Conservation (phyloP, 2,329 filamentous ascomycete genomes). For the Neonectria punicea region DNA sequence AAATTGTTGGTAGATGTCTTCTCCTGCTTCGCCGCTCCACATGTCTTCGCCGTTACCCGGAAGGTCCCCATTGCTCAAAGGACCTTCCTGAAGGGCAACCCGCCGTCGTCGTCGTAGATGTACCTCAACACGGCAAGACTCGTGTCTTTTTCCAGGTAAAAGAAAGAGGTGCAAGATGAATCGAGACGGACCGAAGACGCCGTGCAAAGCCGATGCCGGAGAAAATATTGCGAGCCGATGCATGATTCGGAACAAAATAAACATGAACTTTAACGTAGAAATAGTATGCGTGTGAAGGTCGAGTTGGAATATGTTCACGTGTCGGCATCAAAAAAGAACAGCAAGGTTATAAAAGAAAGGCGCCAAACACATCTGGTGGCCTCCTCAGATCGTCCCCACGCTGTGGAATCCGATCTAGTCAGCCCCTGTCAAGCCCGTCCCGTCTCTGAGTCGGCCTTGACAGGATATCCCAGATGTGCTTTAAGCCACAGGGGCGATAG, state of each 20-base stretch:
- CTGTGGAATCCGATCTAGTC: slow-evolving; percentile 20
- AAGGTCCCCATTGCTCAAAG: neutral
- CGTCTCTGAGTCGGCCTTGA: slow-evolving; percentile 19
- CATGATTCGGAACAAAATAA: slow-evolving; percentile 46
- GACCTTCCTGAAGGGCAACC: slow-evolving; percentile 12
- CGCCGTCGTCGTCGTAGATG: slow-evolving; percentile 9
- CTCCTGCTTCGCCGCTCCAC: slow-evolving; percentile 25
- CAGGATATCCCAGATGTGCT: slow-evolving; percentile 24
- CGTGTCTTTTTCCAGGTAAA: slow-evolving; percentile 29
- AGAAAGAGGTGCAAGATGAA: slow-evolving; percentile 42
- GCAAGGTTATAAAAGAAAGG: slow-evolving; percentile 31
- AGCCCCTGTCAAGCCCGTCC: slow-evolving; percentile 25
- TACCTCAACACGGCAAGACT: slow-evolving; percentile 21
- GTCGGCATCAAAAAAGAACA: slow-evolving; percentile 44
- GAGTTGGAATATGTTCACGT: slow-evolving; percentile 42
- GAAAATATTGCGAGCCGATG: slow-evolving; percentile 42
- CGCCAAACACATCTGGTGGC: slow-evolving; percentile 35
- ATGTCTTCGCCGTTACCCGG: slow-evolving; percentile 18
- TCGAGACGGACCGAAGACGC: slow-evolving; percentile 45
- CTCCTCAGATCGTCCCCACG: slow-evolving; percentile 17
- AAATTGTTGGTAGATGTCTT: slow-evolving; percentile 42
- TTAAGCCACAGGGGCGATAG: slow-evolving; percentile 55
- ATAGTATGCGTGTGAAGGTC: slow-evolving; percentile 37
- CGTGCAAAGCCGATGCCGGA: slow-evolving; percentile 42
- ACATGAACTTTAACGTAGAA: slow-evolving; percentile 46